These are phyloP conservation scores for Candida frijolesensis DNA, from an alignment of 1,139 yeast genomes.

Conservation along the genomic window DNA sequence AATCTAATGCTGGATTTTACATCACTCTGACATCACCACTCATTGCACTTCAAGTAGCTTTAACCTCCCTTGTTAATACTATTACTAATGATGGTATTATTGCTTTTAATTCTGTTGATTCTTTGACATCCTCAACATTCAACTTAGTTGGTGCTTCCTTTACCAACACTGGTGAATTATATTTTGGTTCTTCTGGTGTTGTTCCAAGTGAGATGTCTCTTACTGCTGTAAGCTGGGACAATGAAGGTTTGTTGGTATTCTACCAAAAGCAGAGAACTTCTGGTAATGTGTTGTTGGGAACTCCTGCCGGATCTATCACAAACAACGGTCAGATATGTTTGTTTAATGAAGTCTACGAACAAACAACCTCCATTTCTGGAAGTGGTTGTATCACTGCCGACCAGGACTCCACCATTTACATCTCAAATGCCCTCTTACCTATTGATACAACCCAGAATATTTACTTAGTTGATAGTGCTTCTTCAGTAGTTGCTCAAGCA, in stretches of 20 bases:
- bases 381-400: slow-evolving; percentile 32
- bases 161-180: slow-evolving; percentile 31
- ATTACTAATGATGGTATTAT: slow-evolving; percentile 26
- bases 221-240: slow-evolving; percentile 25
- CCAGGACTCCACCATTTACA: slow-evolving; percentile 22
- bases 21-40: slow-evolving; percentile 6
- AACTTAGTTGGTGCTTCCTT: slow-evolving; percentile 23
- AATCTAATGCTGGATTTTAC: slow-evolving; percentile 27
- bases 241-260: slow-evolving; percentile 31
- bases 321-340: slow-evolving; percentile 37
- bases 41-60: slow-evolving; percentile 16
- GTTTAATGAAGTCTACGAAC: slow-evolving; percentile 24
- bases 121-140: slow-evolving; percentile 22
- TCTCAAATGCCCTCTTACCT: slow-evolving; percentile 21
- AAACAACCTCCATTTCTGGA: slow-evolving; percentile 28
- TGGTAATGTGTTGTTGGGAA: slow-evolving; percentile 26
- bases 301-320: slow-evolving; percentile 20
- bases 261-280: slow-evolving; percentile 22
- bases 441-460: slow-evolving; percentile 24
- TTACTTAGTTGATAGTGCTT: slow-evolving; percentile 21
- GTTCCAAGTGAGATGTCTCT: slow-evolving; percentile 22
- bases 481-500: slow-evolving; percentile 24
- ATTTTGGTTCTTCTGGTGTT: slow-evolving; percentile 27
- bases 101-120: slow-evolving; percentile 23
- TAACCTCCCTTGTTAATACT: slow-evolving; percentile 15